Conservation (phyloP, 2,329 filamentous ascomycete species). For the Fusarium dlaminii region DNA sequence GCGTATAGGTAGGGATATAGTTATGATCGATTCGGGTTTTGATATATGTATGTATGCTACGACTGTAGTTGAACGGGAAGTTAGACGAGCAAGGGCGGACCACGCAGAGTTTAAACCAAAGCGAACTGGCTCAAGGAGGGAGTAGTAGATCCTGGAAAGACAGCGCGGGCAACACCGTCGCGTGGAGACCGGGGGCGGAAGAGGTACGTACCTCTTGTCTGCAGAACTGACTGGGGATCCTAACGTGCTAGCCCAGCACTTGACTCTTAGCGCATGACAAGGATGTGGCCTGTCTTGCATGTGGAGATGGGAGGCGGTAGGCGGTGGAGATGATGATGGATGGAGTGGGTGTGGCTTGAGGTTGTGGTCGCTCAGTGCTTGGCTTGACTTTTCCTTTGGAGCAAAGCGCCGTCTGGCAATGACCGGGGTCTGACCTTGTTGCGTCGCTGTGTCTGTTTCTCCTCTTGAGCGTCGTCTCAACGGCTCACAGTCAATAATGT, state of each 20-base stretch:
- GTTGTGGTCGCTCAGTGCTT: conserved; percentile 4
- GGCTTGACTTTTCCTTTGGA: conserved; percentile 10
- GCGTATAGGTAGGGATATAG: not conserved
- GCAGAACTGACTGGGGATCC: conserved; percentile 29
- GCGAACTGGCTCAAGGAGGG: conserved; percentile 19
- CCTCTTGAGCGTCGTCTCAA: conserved; percentile 2
- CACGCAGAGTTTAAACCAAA: conserved; percentile 42
- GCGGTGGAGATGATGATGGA: conserved; percentile 33
- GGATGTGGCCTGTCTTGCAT: conserved; percentile 25
- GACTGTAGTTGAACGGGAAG: conserved; percentile 21
- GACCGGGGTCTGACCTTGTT: conserved; percentile 18
- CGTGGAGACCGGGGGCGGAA: conserved; percentile 29
- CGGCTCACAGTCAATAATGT: conserved; percentile 17
- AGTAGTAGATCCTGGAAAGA: conserved; percentile 23
- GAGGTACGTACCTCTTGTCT: conserved; percentile 26
- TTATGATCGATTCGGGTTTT: conserved; percentile 4
- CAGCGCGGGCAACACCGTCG: conserved; percentile 29
- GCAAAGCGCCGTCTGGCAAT: conserved; percentile 12
- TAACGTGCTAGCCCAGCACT: conserved; percentile 10
- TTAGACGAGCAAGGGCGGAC: conserved; percentile 26
- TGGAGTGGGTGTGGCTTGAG: conserved; percentile 32
- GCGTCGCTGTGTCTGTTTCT: not conserved
- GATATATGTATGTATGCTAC: conserved; percentile 17
- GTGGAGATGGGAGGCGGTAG: conserved; percentile 26
- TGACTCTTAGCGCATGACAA: conserved; percentile 21